phyloP scores from a whole-genome alignment of 371 early-diverging fungal genomes.

The Smittium mucronatum region DNA sequence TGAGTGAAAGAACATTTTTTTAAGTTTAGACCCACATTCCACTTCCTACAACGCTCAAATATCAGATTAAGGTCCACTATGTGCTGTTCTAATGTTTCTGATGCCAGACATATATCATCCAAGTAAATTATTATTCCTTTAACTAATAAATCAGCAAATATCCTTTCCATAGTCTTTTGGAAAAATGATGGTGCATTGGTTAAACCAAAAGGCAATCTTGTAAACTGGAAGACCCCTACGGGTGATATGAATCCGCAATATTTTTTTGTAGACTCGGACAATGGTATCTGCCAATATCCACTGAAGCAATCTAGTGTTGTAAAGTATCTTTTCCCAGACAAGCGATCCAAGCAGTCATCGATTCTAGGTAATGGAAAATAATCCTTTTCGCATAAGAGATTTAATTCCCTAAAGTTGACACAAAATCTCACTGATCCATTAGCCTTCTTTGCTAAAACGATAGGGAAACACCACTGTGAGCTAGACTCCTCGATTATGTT shows the following conservation, averaged over 20 bases:
- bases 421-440: conserved; percentile 3
- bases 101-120: no score
- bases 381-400: background rate
- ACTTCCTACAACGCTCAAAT: no score
- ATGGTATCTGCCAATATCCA: conserved; percentile 4
- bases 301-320: background rate
- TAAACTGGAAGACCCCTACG: no score
- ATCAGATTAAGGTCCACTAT: no score
- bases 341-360: background rate
- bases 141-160: no score
- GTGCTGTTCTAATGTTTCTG: no score
- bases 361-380: conserved; percentile 4
- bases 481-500: background rate
- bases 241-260: no score
- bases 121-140: no score
- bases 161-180: no score
- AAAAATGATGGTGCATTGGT: no score
- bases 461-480: background rate
- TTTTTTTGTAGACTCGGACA: no score
- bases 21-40: background rate
- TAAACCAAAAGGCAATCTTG: no score
- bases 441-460: background rate
- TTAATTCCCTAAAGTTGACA: background rate
- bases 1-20: background rate
- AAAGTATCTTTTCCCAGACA: background rate